phyloP scores from a whole-genome alignment of 2,329 filamentous ascomycete genomes.

The Alternaria consortialis region DNA sequence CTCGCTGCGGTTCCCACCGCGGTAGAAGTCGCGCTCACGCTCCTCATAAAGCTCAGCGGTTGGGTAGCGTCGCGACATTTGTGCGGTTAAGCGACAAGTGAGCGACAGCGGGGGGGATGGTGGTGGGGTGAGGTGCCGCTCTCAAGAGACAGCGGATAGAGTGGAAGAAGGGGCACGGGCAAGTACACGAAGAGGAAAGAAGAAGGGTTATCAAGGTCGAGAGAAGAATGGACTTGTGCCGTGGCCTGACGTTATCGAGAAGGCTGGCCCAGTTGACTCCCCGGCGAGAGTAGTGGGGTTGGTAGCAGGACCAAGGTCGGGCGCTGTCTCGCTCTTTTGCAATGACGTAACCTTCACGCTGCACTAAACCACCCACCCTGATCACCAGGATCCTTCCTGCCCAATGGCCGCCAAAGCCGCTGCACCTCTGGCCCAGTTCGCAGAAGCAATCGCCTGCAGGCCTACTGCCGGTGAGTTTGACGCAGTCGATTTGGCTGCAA shows the following conservation, averaged over 20 bases:
- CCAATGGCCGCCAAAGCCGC: slow-evolving; percentile 20
- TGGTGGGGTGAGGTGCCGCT: slow-evolving; percentile 22
- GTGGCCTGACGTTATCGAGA: slow-evolving; percentile 39
- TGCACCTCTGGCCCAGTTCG: slow-evolving; percentile 20
- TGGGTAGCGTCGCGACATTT: slow-evolving; percentile 56
- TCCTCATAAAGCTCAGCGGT: slow-evolving; percentile 60
- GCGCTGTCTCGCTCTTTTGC: slow-evolving; percentile 17
- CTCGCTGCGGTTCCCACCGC: slow-evolving; percentile 50
- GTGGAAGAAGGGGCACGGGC: slow-evolving; percentile 10
- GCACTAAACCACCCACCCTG: slow-evolving; percentile 18
- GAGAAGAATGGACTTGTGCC: slow-evolving; percentile 19
- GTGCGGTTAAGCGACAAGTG: slow-evolving; percentile 22
- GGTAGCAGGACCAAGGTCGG: slow-evolving; percentile 26
- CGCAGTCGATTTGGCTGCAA: background rate
- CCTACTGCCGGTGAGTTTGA: background rate
- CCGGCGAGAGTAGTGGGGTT: slow-evolving; percentile 29
- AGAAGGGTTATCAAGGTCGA: slow-evolving; percentile 14
- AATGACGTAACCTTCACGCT: slow-evolving; percentile 27
- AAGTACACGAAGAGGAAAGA: slow-evolving; percentile 7
- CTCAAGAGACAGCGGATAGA: slow-evolving; percentile 15
- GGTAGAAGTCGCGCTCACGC: slow-evolving; percentile 60
- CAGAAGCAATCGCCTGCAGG: slow-evolving; percentile 8
- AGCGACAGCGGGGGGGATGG: slow-evolving; percentile 18
- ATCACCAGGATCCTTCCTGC: slow-evolving; percentile 20
- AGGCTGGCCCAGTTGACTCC: slow-evolving; percentile 30